Percentiles rank a stretch among this genome's conserved stretches.
phyloP scores from a whole-genome alignment of 1,139 yeast genomes.

The Suhomyces atakaporum region DNA sequence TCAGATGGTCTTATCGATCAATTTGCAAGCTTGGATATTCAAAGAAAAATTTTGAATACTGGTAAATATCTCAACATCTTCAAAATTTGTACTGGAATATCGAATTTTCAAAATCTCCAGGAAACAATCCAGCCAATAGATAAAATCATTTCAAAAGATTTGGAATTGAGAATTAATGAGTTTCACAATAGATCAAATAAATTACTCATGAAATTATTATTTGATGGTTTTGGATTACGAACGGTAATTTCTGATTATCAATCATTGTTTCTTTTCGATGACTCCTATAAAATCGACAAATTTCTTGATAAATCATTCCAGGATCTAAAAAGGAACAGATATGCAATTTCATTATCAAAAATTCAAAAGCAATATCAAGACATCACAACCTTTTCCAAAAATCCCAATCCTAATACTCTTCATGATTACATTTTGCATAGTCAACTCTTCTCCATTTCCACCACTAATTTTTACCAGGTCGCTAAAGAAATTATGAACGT shows the following conservation, averaged over 20 bases:
- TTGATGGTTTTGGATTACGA: conserved; percentile 60
- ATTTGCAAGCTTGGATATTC: conserved; percentile 55
- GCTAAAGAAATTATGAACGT: conserved; percentile 66
- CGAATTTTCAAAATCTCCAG: conserved; percentile 32
- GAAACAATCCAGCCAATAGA: conserved; percentile 34
- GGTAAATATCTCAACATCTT: conserved; percentile 84
- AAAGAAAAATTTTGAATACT: conserved; percentile 69
- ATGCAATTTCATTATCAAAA: conserved; percentile 33
- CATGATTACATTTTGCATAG: conserved; percentile 22
- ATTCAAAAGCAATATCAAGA: conserved; percentile 29
- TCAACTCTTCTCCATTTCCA: conserved; percentile 34
- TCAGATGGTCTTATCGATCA: conserved; percentile 76
- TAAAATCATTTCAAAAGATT: conserved; percentile 57
- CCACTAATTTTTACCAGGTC: conserved; percentile 53
- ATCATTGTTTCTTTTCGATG: conserved; percentile 50
- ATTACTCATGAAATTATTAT: conserved; percentile 57
- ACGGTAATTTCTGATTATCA: conserved; percentile 52
- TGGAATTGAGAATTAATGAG: conserved; percentile 58
- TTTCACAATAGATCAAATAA: conserved; percentile 73
- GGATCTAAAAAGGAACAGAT: conserved; percentile 38
- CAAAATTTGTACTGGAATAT: conserved; percentile 54
- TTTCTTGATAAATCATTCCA: conserved; percentile 40
- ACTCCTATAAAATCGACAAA: conserved; percentile 50
- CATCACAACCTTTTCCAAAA: conserved; percentile 1
- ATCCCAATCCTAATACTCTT: conserved; percentile 1